Percentiles rank a stretch among this genome's conserved stretches.
Evolutionary conservation across 208 protist genomes (phyloP).

Genomic region (Leishmania turanica): DNA sequence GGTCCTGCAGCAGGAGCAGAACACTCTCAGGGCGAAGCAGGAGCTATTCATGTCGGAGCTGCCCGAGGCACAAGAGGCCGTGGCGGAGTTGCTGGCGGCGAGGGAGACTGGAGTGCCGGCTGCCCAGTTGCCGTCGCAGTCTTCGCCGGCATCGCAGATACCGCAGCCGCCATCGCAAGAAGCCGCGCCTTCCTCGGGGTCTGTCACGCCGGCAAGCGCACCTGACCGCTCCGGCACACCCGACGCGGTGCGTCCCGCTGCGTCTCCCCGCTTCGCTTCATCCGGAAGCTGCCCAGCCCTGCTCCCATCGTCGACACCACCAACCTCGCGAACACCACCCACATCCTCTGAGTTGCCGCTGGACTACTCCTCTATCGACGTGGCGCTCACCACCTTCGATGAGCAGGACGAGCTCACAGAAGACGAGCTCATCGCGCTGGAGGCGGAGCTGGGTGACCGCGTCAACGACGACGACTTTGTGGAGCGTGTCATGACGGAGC

Average conservation of each 20-base stretch:
- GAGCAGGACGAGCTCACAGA: conserved; percentile 80
- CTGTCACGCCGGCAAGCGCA: background rate
- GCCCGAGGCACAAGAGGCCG: conserved; percentile 53
- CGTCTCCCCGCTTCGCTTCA: background rate
- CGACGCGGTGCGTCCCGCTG: background rate
- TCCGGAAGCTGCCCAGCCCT: background rate
- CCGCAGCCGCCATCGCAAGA: background rate
- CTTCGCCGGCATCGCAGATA: background rate
- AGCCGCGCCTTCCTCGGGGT: background rate
- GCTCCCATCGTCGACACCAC: background rate
- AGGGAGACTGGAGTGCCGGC: conserved; percentile 25
- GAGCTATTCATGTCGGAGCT: conserved; percentile 76
- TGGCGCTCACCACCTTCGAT: conserved; percentile 62
- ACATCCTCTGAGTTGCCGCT: background rate
- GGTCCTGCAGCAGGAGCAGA: conserved; percentile 65
- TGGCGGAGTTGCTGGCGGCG: conserved; percentile 45
- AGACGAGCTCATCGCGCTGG: conserved; percentile 80
- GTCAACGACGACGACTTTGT: conserved; percentile 76
- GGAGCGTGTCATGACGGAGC: conserved; percentile 77
- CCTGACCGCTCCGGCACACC: background rate
- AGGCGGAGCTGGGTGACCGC: conserved; percentile 66
- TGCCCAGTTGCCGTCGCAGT: conserved; percentile 8
- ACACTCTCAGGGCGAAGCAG: conserved; percentile 43
- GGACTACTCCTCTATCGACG: conserved; percentile 27
- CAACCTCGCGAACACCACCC: background rate